Evolutionary conservation across 129 eudicot genomes (phyloP).

Genomic region (Centaurea solstitialis): DNA sequence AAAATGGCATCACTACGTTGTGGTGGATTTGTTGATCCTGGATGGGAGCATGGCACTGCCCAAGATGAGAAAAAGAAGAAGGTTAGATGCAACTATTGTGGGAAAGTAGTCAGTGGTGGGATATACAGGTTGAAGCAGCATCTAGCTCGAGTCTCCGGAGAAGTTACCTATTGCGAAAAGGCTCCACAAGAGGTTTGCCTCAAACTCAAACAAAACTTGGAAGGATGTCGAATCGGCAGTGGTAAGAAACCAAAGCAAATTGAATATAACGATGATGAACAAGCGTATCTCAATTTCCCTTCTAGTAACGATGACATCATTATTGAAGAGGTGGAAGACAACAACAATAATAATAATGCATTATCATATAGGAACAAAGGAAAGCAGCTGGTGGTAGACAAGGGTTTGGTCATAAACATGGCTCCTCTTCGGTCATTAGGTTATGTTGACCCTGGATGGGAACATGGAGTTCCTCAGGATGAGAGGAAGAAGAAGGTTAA

Average conservation of each 20-base stretch:
- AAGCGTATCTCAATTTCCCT: conserved; percentile 62
- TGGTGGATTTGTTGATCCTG: conserved; percentile 85
- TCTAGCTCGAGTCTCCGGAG: conserved; percentile 92
- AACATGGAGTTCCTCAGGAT: conserved; percentile 91
- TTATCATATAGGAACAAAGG: conserved; percentile 54
- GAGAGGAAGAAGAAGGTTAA: conserved; percentile 96
- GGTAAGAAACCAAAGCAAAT: conserved; percentile 65
- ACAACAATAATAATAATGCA: not conserved
- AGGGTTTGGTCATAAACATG: conserved; percentile 70
- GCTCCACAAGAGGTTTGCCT: conserved; percentile 87
- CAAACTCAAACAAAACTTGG: conserved; percentile 82
- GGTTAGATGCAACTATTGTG: conserved; percentile 96
- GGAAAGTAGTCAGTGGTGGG: conserved; percentile 96
- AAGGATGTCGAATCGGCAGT: conserved; percentile 72
- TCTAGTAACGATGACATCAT: conserved; percentile 44
- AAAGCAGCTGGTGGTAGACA: conserved; percentile 56
- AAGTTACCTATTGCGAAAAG: conserved; percentile 91
- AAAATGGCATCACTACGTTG: conserved; percentile 75
- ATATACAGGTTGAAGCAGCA: conserved; percentile 94
- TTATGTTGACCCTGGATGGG: conserved; percentile 99
- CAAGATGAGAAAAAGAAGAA: conserved; percentile 94
- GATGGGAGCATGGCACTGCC: conserved; percentile 96
- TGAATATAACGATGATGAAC: conserved; percentile 53
- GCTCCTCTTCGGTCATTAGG: conserved; percentile 92
- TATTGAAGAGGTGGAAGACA: conserved; percentile 52